Evolutionary conservation across 305 asterid species (phyloP).

Genomic region (Striga hermonthica): DNA sequence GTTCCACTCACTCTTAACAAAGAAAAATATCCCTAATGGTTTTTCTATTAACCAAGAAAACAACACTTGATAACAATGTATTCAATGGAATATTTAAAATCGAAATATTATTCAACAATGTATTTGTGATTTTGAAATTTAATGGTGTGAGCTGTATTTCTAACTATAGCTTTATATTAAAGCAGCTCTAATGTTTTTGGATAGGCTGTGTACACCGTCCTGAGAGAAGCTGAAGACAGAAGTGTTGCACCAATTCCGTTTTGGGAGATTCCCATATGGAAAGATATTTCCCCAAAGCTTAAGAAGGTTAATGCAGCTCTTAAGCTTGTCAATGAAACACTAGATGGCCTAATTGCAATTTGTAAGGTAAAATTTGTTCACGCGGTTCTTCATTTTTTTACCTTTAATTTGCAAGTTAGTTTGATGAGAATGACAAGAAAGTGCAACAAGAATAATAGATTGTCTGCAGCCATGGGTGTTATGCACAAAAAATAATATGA

Average conservation of each 20-base stretch:
- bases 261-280: conserved; percentile 99
- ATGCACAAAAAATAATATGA: neutral
- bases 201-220: conserved; percentile 93
- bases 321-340: conserved; percentile 73
- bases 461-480: conserved; percentile 1
- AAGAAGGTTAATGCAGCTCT: conserved; percentile 82
- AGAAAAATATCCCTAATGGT: neutral
- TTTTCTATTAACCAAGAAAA: neutral
- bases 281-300: conserved; percentile 88
- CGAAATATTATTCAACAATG: neutral
- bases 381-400: conserved; percentile 5
- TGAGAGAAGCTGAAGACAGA: conserved; percentile 95
- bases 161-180: conserved; percentile 20
- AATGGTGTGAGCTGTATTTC: neutral
- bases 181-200: conserved; percentile 32
- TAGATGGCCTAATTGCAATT: conserved; percentile 74
- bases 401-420: conserved; percentile 9
- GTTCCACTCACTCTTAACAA: neutral
- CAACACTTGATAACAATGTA: neutral
- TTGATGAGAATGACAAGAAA: neutral
- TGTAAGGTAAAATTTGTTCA: conserved; percentile 66
- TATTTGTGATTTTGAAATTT: neutral
- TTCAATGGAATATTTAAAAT: neutral
- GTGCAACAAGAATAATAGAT: conserved; percentile 3
- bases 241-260: conserved; percentile 90